Base-by-base conservation (phyloP, 2,329 filamentous ascomycete genomes). In the Septoria linicola region DNA sequence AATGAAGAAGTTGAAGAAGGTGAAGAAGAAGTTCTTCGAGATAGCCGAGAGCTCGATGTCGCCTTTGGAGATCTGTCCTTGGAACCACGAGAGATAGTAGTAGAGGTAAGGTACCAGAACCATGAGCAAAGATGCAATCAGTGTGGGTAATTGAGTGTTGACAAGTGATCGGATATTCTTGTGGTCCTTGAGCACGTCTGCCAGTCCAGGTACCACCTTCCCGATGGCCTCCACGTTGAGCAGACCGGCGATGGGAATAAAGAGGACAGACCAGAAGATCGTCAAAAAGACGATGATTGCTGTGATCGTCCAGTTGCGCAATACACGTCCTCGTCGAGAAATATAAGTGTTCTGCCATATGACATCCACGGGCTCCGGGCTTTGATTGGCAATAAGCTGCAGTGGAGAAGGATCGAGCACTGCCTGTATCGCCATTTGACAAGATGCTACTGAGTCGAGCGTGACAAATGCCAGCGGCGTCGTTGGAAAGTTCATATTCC, bases 1-100 rank as follows among this genome's bases (percentile, higher is more conserved):
- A 43, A 97, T 81, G 72, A 99, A 99, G 51, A 97, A 89, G 72
- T 99, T 99, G 81, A 99, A 97, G 72, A 99, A 99, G 8, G 88
- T 91, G 68, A 99, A 99, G 78, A 97, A 66, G 73, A 97, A 99
- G 71, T 97, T 99, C 74, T 99, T 99, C 47, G 89, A 96, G 59
- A 99, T 92, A 37, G 95, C 79, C 0, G 93, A 97, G 5, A 99
- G 78, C 70, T 97, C 93, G 17, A 99, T 85, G 56, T 99, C 93
- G 37, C 89, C 89, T 62, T 90, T 88, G 0, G 93, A 97, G 44
- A 96, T 89, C 84, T 95, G 95, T 41, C 93, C 93, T 73, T 99
- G 93, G 45, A 83, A 80, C 67, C 91, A 91, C 2, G 92, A 89
- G 8, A 99, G 80, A 75, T 85, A 96, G 62, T 95, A 90, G 73